phyloP scores from a whole-genome alignment of 495 filamentous ascomycete genomes.

The Neohortaea acidophila region DNA sequence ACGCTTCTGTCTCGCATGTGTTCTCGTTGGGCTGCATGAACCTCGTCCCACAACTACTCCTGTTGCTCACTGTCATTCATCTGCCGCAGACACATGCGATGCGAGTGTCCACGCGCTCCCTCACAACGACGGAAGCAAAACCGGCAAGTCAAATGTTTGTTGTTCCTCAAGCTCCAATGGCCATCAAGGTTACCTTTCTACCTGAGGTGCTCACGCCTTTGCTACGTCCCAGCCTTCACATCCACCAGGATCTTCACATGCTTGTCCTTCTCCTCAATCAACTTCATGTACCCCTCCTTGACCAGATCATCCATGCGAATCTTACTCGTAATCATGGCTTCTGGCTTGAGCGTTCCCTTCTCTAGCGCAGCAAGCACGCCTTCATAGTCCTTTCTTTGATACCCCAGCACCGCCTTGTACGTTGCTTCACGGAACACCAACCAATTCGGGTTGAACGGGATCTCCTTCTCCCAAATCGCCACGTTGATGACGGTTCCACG shows the following conservation, averaged over 20 bases:
- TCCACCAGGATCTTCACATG: conserved; percentile 29
- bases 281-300: conserved; percentile 21
- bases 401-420: conserved; percentile 22
- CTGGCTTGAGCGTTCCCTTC: conserved; percentile 20
- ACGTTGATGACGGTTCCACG: conserved; percentile 25
- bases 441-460: conserved; percentile 25
- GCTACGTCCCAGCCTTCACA: conserved; percentile 5
- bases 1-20: no score
- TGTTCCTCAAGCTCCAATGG: no score
- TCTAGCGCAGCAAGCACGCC: conserved; percentile 23
- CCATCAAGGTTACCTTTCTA: no score
- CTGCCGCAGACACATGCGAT: no score
- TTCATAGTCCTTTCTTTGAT: conserved; percentile 25
- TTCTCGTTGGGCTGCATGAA: no score
- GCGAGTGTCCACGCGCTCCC: no score
- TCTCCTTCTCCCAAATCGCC: conserved; percentile 25
- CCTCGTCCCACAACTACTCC: no score
- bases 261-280: conserved; percentile 27
- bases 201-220: no score
- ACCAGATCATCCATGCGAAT: conserved; percentile 25
- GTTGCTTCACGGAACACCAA: conserved; percentile 23
- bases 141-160: no score
- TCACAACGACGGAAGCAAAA: no score
- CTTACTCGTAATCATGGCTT: conserved; percentile 24
- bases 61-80: no score